Evolutionary conservation across 1,284 basidiomycete genomes (phyloP), one percentile per base, ranked within the genome.

Genomic region (Marasmius oreades): DNA sequence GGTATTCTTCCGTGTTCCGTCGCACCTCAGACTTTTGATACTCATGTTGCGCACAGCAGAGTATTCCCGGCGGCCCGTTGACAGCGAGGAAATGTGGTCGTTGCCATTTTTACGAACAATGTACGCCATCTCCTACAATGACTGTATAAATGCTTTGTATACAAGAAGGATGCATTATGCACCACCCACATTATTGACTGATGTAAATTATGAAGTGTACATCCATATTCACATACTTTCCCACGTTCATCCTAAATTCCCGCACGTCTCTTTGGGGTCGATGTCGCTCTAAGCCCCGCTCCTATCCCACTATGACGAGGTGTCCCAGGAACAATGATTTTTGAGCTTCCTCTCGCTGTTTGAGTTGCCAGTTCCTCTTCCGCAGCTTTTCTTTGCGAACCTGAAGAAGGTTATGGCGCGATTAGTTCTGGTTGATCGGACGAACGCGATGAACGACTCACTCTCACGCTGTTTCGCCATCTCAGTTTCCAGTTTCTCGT

Each of bases 391-490:
- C 72, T 80, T 83, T 31, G 85, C 84, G 53, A 73, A 71, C 69
- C 90, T 92, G 59, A 20, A 58, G 53, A 59, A n/a, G n/a, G 47
- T 26, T 37, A 52, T 3, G 11, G n/a, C 23, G 31, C 31, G 0
- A 52, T 18, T 23, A 5, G 28, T 31, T 31, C 10, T 31, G 28
- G 28, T 31, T 31, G 28, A 31, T 31, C 20, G 7, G n/a, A 22
- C 16, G 12, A 20, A 47, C 12, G 36, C 28, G 20, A 37, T 24
- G 14, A 23, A 42, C 12, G 0, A 82, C 90, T 71, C 69, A 94
- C 92, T 86, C 86, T 93, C 92, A 54, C 93, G 82, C 66, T 95
- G 87, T 58, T 80, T 80, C 12, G 92, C 92, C 78, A 96, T 95
- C 73, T 94, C 88, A 22, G 82, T 86, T 76, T 98, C 94, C 20